phyloP scores from a whole-genome alignment of 2,329 filamentous ascomycete species.

The Aspergillus sp. region DNA sequence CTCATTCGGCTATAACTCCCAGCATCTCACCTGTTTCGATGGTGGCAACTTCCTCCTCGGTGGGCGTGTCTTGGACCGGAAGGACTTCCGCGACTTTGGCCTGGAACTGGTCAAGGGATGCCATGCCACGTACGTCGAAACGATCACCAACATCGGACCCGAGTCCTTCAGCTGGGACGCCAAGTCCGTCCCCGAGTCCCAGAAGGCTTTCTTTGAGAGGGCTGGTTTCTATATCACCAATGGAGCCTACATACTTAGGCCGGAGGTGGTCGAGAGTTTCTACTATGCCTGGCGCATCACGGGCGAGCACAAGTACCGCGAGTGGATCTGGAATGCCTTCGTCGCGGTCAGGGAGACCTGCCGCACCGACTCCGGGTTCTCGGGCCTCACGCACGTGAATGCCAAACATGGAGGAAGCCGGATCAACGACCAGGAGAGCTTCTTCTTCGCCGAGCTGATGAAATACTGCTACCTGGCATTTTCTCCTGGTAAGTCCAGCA shows the following conservation, averaged over 20 bases:
- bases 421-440: constrained; percentile 70
- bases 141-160: constrained; percentile 65
- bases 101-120: constrained; percentile 63
- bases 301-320: constrained; percentile 62
- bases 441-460: constrained; percentile 77
- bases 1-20: constrained; percentile 26
- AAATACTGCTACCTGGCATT: constrained; percentile 75
- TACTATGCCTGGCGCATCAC: constrained; percentile 84
- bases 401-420: constrained; percentile 50
- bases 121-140: constrained; percentile 61
- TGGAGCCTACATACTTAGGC: constrained; percentile 57
- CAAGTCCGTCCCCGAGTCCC: constrained; percentile 37
- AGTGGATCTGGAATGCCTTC: constrained; percentile 78
- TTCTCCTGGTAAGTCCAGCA: constrained; percentile 27
- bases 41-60: constrained; percentile 80
- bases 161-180: constrained; percentile 59
- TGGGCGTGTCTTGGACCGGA: constrained; percentile 56
- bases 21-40: constrained; percentile 65
- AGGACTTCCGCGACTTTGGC: constrained; percentile 64
- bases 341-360: constrained; percentile 56
- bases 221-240: constrained; percentile 64
- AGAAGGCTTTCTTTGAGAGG: constrained; percentile 52
- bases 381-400: constrained; percentile 58
- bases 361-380: constrained; percentile 57
- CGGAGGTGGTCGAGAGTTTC: constrained; percentile 73